phyloP scores from a whole-genome alignment of 2,329 filamentous ascomycete species.

The Graphium sp. region DNA sequence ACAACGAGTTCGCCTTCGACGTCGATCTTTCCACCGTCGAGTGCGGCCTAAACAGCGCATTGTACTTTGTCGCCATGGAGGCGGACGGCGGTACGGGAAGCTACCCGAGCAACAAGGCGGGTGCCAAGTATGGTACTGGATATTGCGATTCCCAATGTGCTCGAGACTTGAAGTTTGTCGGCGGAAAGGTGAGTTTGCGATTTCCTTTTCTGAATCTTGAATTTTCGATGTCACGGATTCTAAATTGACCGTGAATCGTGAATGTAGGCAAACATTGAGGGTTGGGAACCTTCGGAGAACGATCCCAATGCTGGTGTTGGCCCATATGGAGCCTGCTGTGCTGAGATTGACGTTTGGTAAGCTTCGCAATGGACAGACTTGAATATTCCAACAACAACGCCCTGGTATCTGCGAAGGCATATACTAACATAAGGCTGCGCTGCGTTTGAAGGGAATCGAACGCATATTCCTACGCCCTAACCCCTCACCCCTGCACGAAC shows the following conservation, averaged over 20 bases:
- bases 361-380: neutral
- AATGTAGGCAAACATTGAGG: constrained; percentile 17
- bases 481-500: constrained; percentile 36
- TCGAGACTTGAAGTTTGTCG: constrained; percentile 29
- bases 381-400: neutral
- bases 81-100: constrained; percentile 28
- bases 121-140: constrained; percentile 37
- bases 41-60: constrained; percentile 49
- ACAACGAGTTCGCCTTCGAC: constrained; percentile 49
- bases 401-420: neutral
- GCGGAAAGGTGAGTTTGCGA: constrained; percentile 13
- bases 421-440: neutral
- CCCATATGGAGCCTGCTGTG: constrained; percentile 32
- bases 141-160: constrained; percentile 32
- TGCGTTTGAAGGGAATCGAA: constrained; percentile 23
- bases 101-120: constrained; percentile 23
- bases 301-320: constrained; percentile 33
- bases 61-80: constrained; percentile 44
- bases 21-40: constrained; percentile 45
- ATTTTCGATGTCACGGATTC: neutral
- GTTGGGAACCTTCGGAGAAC: constrained; percentile 27
- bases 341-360: constrained; percentile 40
- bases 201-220: neutral
- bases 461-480: constrained; percentile 35
- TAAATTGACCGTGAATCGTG: constrained; percentile 3